Evolutionary conservation across 2,329 filamentous ascomycete genomes (phyloP), one percentile per base, ranked within the genome.

Genomic region (Drechslerella stenobrocha): DNA sequence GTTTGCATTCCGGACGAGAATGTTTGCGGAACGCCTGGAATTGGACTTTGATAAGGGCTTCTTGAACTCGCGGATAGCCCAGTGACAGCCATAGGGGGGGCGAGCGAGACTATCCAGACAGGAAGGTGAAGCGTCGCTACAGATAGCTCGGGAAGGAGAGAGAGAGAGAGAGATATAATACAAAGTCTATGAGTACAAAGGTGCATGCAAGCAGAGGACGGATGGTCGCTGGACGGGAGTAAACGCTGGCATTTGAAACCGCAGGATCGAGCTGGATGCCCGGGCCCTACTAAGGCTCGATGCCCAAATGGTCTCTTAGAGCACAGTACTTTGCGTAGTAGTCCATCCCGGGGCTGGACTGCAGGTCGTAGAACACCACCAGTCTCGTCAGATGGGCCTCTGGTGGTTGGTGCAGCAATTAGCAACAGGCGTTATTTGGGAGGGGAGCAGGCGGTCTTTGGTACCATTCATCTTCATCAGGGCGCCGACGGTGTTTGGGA

Each of bases 401-500:
- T 69, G 15, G 26, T 34, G 5, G 11, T 51, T 5, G 5, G 15
- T 9, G 18, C 26, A 9, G 44, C 26, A 47, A 11, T 56, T 22
- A 52, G 48, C 8, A 40, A 20, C 18, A 6, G 30, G 26, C 22
- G n/a, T 34, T 13, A 35, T 5, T 15, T 30, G 5, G 28, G 28
- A 20, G 18, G n/a, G 32, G 32, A 6, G 9, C 23, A 30, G 18
- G 3, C 30, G 18, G 7, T 2, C 2, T 3, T 24, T 9, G 26
- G 2, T 53, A 69, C 64, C 64, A 32, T 69, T 69, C 64, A 69
- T 51, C 40, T 69, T 69, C 64, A 69, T 69, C 30, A 69, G 47
- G 7, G 56, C 45, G 8, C 64, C 64, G 2, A 69, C 64, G 0
- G 64, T 69, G 3, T 45, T 63, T 23, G 64, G 64, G 46, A 69